Conservation (phyloP, 257 asterid genomes). For the Ilex asprella region DNA sequence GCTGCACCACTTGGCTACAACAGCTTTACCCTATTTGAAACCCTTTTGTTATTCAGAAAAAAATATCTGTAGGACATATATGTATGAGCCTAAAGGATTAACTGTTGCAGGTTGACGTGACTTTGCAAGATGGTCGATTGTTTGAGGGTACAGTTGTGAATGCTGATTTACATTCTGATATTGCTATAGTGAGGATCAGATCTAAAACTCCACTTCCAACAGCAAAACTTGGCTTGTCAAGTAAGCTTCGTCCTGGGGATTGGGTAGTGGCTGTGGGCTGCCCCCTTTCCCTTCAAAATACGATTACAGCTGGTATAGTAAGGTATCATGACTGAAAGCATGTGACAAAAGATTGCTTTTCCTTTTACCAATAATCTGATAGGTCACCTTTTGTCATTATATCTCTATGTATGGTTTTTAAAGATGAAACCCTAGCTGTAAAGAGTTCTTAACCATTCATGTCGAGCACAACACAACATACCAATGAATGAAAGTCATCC, state of each 20-base stretch:
- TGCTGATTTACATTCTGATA: slow-evolving; percentile 72
- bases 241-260: slow-evolving; percentile 89
- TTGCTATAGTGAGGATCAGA: slow-evolving; percentile 64
- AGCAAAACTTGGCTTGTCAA: slow-evolving; percentile 73
- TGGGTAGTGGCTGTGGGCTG: slow-evolving; percentile 97
- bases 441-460: no score
- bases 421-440: no score
- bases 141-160: slow-evolving; percentile 83
- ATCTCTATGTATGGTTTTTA: no score
- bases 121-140: slow-evolving; percentile 90
- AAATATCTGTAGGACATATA: background rate
- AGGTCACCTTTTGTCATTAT: no score
- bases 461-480: background rate
- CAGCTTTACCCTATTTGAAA: no score
- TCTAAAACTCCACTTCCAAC: slow-evolving; percentile 78
- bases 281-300: slow-evolving; percentile 85
- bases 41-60: background rate
- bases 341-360: background rate
- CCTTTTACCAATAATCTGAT: slow-evolving; percentile 6
- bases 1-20: no score
- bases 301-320: slow-evolving; percentile 85
- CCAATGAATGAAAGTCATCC: background rate
- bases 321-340: slow-evolving; percentile 35
- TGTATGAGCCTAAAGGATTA: slow-evolving; percentile 1
- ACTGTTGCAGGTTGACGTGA: slow-evolving; percentile 67